Evolutionary conservation across 108 stramenopile species (phyloP).

Genomic region (Cyclotella distinguenda): DNA sequence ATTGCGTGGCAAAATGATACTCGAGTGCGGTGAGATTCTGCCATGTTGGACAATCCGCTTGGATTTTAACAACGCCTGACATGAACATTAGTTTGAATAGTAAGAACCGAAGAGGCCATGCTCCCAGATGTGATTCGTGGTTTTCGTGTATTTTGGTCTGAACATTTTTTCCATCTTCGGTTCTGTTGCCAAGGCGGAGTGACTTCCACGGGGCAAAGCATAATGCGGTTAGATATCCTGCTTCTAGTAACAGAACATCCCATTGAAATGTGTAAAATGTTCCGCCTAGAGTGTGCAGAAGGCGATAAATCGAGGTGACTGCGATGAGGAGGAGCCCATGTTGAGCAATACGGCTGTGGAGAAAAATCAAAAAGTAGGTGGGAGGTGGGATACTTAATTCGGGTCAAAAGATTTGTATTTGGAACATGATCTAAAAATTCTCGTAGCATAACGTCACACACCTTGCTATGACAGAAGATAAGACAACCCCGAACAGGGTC

Average conservation of each 20-base stretch:
- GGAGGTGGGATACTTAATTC: neutral
- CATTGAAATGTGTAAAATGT: slow-evolving; percentile 80
- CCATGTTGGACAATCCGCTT: slow-evolving; percentile 75
- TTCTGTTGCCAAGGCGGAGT: neutral
- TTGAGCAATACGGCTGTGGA: slow-evolving; percentile 29
- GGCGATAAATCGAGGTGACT: slow-evolving; percentile 37
- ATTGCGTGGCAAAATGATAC: slow-evolving; percentile 77
- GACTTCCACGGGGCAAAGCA: slow-evolving; percentile 50
- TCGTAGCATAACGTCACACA: neutral
- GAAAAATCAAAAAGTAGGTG: neutral
- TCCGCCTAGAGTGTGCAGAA: slow-evolving; percentile 39
- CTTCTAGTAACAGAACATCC: slow-evolving; percentile 74
- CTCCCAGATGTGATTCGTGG: slow-evolving; percentile 1
- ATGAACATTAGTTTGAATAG: slow-evolving; percentile 79
- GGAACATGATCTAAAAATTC: neutral
- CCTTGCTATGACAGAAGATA: slow-evolving; percentile 34
- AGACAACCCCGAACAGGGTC: slow-evolving; percentile 34
- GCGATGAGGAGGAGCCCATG: slow-evolving; percentile 38
- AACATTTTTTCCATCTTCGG: neutral
- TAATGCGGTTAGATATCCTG: slow-evolving; percentile 47
- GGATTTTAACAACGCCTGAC: slow-evolving; percentile 75
- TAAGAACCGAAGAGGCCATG: slow-evolving; percentile 56
- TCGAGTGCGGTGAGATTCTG: slow-evolving; percentile 67
- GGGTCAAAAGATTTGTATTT: neutral
- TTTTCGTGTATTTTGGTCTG: neutral